Base-by-base conservation (phyloP, 441 rosid genomes). In the Jatropha podagrica region DNA sequence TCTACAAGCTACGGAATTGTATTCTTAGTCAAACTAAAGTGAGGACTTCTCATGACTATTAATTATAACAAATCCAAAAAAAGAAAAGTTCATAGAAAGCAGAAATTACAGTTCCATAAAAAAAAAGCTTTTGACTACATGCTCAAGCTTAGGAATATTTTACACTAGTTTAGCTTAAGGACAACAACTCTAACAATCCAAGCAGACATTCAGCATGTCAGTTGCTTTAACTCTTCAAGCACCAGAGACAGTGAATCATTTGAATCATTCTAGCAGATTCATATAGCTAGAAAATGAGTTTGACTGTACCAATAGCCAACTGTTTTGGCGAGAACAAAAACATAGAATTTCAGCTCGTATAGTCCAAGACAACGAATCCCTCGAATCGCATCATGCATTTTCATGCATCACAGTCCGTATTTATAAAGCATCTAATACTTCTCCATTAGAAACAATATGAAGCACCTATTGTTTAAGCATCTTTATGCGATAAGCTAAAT, bases 401-500 rank as follows among this genome's bases (percentile, higher is more conserved):
- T 15, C 48, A 44, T 44, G 27, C 5, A 0, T 27, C 61, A 51
- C 13, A 26, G 23, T 32, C 52, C 20, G 26, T 18, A 60, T 72
- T 61, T 27, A 12, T 51, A 14, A 72, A 44, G 65, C 52, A 67
- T 3, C 18, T 11, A 59, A 56, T 17, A 44, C 8, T 60, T 72
- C 46, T 23, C n/a, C 15, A 23, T 41, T 40, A 20, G 54, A 71
- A 42, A 71, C 72, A 40, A 69, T 55, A 55, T 6, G 18, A 67
- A 23, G n/a, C 62, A 44, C 32, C 26, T 23, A 44, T 10, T 5
- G 2, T 65, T 7, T 46, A 17, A 5, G 23, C 2, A 27, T 17
- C 41, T 58, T n/a, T 23, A 71, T 15, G 60, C 38, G 51, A 41
- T 20, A 71, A 71, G 63, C 18, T 58, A 71, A 42, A n/a, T 26